Percentiles rank a stretch among this genome's conserved stretches.
phyloP scores from a whole-genome alignment of 2,329 filamentous ascomycete genomes.

The Chaetomiaceae sp. region DNA sequence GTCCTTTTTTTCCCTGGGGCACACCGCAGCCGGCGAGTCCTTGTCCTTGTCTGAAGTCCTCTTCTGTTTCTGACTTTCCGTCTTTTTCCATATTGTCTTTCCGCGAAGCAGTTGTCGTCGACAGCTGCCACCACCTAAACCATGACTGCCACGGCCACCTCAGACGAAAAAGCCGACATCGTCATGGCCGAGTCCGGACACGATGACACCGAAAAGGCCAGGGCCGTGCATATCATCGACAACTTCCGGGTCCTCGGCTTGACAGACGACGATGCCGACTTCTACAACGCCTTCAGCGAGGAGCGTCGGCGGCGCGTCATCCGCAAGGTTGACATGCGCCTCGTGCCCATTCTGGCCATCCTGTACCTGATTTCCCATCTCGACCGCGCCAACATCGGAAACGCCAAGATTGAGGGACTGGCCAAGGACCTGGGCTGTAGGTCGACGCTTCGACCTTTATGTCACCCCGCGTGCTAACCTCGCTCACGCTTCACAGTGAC shows the following conservation, averaged over 20 bases:
- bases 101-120: no score
- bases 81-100: no score
- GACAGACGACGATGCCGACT: background rate
- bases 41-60: no score
- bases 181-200: background rate
- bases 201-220: background rate
- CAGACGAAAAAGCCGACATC: background rate
- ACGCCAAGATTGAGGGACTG: background rate
- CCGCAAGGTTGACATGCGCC: constrained; percentile 1
- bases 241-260: background rate
- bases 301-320: background rate
- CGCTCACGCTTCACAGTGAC: background rate
- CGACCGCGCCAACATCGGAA: background rate
- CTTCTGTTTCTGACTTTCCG: no score
- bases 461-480: background rate
- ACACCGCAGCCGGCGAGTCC: no score
- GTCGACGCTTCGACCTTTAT: background rate
- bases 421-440: background rate
- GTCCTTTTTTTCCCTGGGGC: no score
- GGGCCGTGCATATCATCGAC: background rate
- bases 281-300: background rate
- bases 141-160: background rate
- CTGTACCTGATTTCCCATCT: background rate
- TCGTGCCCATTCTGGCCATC: background rate
- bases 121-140: background rate